Evolutionary conservation across 2,329 filamentous ascomycete genomes (phyloP).

Genomic region (Pseudogymnoascus sp.): DNA sequence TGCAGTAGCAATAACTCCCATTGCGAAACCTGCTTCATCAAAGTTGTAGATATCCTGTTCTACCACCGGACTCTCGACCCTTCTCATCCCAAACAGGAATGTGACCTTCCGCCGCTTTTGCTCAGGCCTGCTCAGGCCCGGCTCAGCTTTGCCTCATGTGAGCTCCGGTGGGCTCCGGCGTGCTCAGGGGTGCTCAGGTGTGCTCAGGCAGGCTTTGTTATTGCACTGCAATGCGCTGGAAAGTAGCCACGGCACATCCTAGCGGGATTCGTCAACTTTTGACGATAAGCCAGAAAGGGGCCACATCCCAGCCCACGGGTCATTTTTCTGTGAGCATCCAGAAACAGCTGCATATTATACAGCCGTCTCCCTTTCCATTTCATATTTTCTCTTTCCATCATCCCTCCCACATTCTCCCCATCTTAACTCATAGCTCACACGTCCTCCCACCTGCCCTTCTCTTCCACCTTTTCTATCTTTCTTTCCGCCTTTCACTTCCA

Average conservation of each 20-base stretch:
- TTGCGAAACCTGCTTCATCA: too few relatives aligned
- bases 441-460: conserved; percentile 10
- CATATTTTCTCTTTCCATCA: conserved; percentile 4
- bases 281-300: conserved; percentile 17
- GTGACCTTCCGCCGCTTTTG: conserved; percentile 17
- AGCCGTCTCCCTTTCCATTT: conserved; percentile 12
- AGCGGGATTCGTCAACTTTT: conserved; percentile 20
- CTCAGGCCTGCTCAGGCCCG: conserved; percentile 17
- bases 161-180: conserved; percentile 18
- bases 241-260: conserved; percentile 14
- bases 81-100: conserved; percentile 13
- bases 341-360: conserved; percentile 14
- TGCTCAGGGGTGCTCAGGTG: neutral
- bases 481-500: neutral
- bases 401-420: neutral
- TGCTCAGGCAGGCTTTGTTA: neutral
- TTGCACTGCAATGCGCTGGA: neutral
- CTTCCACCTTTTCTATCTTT: neutral
- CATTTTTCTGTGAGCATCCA: conserved; percentile 13
- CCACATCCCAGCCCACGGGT: conserved; percentile 16
- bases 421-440: neutral
- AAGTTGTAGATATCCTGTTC: too few relatives aligned
- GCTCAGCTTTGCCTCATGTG: conserved; percentile 19
- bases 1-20: too few relatives aligned
- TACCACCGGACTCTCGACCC: conserved; percentile 15